These are phyloP conservation scores for Apiospora malaysiana DNA, from an alignment of 2,329 filamentous ascomycete genomes.

Conservation along the genomic window DNA sequence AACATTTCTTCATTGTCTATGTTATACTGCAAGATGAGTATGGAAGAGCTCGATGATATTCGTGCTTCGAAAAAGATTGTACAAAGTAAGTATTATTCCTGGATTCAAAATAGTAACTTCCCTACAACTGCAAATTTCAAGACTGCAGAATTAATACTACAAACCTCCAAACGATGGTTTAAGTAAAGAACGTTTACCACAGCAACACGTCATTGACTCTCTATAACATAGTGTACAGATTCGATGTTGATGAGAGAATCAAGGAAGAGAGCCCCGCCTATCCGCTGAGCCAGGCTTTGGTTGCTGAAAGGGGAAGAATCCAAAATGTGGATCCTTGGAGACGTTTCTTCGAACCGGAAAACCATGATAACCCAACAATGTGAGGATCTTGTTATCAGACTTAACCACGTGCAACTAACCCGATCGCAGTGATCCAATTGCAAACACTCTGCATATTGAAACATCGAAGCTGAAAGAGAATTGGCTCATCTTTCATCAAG, in stretches of 20 bases:
- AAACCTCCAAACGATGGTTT: no score
- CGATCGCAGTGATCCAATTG: neutral
- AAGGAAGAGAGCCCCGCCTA: neutral
- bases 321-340: neutral
- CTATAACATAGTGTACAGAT: no score
- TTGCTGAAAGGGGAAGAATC: neutral
- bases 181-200: no score
- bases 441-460: neutral
- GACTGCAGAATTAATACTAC: no score
- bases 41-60: no score
- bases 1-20: no score
- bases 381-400: neutral
- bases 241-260: neutral
- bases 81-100: no score
- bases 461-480: neutral
- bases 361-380: neutral
- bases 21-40: no score
- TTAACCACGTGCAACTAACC: neutral
- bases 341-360: neutral
- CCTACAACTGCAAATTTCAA: no score
- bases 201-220: no score
- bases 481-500: neutral
- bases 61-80: no score
- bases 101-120: no score
- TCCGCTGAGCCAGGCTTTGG: neutral